These are phyloP conservation scores for Didymella pomorum DNA, from an alignment of 2,329 filamentous ascomycete species.

Conservation along the genomic window DNA sequence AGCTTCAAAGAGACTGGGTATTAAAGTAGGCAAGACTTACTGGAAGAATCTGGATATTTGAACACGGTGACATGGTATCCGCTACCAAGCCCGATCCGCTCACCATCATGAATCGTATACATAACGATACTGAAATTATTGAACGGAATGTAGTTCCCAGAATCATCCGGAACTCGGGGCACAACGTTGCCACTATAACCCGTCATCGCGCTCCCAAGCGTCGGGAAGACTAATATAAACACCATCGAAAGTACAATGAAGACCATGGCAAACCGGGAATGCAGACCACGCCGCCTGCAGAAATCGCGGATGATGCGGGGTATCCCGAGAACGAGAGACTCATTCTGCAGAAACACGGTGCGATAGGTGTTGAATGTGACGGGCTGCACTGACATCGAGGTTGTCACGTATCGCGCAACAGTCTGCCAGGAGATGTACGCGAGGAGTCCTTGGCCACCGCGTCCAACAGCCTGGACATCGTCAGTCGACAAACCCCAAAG, in stretches of 20 bases:
- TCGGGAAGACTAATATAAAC: conserved; percentile 25
- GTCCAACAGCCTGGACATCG: conserved; percentile 21
- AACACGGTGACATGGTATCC: conserved; percentile 3
- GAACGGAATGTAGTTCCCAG: conserved; percentile 16
- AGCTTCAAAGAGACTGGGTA: not conserved
- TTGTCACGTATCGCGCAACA: conserved; percentile 27
- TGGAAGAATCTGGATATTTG: not conserved
- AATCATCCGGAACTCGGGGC: conserved; percentile 12
- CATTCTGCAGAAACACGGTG: conserved; percentile 25
- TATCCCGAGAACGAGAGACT: conserved; percentile 11
- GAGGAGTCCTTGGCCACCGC: conserved; percentile 30
- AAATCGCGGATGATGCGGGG: conserved; percentile 15
- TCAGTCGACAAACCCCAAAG: not conserved
- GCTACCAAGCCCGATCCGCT: conserved; percentile 16
- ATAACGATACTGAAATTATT: conserved; percentile 8
- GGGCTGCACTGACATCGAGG: conserved; percentile 28
- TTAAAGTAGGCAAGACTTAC: too few relatives aligned
- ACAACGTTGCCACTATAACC: conserved; percentile 24
- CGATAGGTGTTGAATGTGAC: conserved; percentile 26
- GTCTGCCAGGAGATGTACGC: conserved; percentile 26
- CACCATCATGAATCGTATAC: conserved; percentile 24
- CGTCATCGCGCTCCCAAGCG: conserved; percentile 29
- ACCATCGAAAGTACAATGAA: conserved; percentile 27
- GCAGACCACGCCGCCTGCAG: conserved; percentile 7
- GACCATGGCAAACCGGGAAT: conserved; percentile 23